These are phyloP conservation scores for Xanthoconium purpureum DNA, from an alignment of 768 basidiomycete genomes.

Conservation along the genomic window DNA sequence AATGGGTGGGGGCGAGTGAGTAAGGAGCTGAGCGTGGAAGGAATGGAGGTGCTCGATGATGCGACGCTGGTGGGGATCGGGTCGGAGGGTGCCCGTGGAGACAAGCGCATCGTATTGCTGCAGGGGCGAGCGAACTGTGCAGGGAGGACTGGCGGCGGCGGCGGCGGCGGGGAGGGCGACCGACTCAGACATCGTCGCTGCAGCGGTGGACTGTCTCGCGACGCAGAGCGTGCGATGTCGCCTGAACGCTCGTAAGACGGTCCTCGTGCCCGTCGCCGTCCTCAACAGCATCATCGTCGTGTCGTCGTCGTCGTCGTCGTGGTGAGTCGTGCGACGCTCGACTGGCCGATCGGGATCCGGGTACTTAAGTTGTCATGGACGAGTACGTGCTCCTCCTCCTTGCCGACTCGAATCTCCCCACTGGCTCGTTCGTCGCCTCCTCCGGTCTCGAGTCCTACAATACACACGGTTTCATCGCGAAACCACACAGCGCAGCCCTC, in stretches of 20 bases:
- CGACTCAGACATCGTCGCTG: not conserved
- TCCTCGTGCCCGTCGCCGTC: slow-evolving; percentile 1
- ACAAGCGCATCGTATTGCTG: slow-evolving; percentile 49
- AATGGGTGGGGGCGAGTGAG: slow-evolving; percentile 69
- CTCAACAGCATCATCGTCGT: slow-evolving; percentile 5
- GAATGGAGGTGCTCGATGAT: slow-evolving; percentile 82
- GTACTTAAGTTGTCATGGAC: slow-evolving; percentile 18
- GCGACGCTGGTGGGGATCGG: slow-evolving; percentile 80
- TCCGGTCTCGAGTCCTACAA: slow-evolving; percentile 88
- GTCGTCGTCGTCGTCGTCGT: not conserved
- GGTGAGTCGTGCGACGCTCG: too few species aligned
- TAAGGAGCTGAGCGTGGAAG: slow-evolving; percentile 66
- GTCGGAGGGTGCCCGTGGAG: slow-evolving; percentile 50
- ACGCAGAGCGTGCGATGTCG: slow-evolving; percentile 3
- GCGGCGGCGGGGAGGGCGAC: not conserved
- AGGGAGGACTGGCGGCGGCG: not conserved
- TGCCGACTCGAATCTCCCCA: slow-evolving; percentile 91
- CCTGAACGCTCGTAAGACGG: not conserved
- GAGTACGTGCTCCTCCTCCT: slow-evolving; percentile 73
- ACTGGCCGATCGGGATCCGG: too few species aligned
- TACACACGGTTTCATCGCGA: slow-evolving; percentile 73
- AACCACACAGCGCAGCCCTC: slow-evolving; percentile 22
- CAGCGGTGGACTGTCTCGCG: slow-evolving; percentile 13
- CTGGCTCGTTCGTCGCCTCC: slow-evolving; percentile 94
- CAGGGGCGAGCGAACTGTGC: slow-evolving; percentile 23